Conservation (phyloP, 1,284 basidiomycete species). For the Gastroboletus turbinatus region DNA sequence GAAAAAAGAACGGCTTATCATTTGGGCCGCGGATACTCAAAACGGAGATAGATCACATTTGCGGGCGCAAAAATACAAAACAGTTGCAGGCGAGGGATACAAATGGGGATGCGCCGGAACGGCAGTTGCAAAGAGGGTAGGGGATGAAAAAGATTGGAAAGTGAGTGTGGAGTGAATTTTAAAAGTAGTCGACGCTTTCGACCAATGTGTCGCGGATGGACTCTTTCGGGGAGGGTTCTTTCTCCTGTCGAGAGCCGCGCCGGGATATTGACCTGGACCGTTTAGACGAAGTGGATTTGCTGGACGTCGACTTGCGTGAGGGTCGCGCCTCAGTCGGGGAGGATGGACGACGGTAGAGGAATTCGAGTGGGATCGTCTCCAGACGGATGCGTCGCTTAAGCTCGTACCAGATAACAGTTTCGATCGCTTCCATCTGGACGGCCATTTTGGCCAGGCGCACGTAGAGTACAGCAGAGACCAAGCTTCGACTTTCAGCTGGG, state of each 20-base stretch:
- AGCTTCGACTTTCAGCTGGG: constrained; percentile 29
- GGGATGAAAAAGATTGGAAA: not conserved
- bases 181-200: constrained; percentile 31
- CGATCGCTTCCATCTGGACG: constrained; percentile 34
- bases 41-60: constrained; percentile 7
- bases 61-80: not conserved
- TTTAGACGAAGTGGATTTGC: not conserved
- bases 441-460: constrained; percentile 31
- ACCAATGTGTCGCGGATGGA: constrained; percentile 8
- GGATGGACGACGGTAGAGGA: constrained; percentile 20
- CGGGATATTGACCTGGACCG: constrained; percentile 6
- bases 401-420: constrained; percentile 28
- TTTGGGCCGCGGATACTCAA: not conserved
- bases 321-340: constrained; percentile 1
- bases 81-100: constrained; percentile 6
- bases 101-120: constrained; percentile 1
- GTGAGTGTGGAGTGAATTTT: not conserved
- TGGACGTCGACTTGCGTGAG: constrained; percentile 4
- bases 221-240: not conserved
- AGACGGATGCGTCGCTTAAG: constrained; percentile 30
- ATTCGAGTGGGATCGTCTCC: constrained; percentile 24
- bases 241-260: not conserved
- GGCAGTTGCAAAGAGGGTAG: not conserved
- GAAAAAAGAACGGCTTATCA: not conserved
- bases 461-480: constrained; percentile 31